Base-by-base conservation (phyloP, 2,329 filamentous ascomycete species). In the Fusarium sacchari region DNA sequence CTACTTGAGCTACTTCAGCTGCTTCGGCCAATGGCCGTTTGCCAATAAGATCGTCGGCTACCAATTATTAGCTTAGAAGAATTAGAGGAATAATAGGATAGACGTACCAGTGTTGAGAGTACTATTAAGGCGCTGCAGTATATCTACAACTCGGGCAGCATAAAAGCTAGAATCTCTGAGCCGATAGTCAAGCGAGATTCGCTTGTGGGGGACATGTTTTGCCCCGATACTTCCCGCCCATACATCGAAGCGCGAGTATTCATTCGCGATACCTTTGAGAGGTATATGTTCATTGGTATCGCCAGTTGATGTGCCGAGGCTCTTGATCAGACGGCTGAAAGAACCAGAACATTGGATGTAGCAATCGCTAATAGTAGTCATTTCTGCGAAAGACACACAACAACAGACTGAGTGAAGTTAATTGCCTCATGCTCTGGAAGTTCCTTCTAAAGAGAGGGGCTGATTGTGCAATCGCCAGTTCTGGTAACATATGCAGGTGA, bases 1-100 rank as follows among this genome's bases (percentile, higher is more conserved):
- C 36, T 8, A 3, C 15, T 28, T 53, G n/a, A n/a, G n/a, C n/a
- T n/a, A n/a, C n/a, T n/a, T n/a, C n/a, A n/a, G n/a, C 36, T 8
- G 3, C 15, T 28, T 53, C 20, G 20, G 2, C 15, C 10, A 39
- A 3, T 39, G 36, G 36, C 13, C 36, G 36, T 22, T 53, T 20
- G 50, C 34, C 50, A 39, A 15, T 18, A 2, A 39, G 12, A 24
- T 53, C 13, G 6, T 1, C 7, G 7, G 50, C 50, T 53, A 26
- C 22, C 5, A 0, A 7, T 4, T 4, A 22, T 39, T 15, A 53
- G 14, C 15, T 26, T 6, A 39, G 20, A n/a, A 43, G 10, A 5
- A 43, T 43, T 5, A 24, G n/a, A 43, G 6, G 10, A 43, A 0
- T n/a, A 11, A 24, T 43, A 43, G n/a, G 0, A 24, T 8, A 4